Evolutionary conservation across 495 filamentous ascomycete genomes (phyloP).

Genomic region (Podospora appendiculata): DNA sequence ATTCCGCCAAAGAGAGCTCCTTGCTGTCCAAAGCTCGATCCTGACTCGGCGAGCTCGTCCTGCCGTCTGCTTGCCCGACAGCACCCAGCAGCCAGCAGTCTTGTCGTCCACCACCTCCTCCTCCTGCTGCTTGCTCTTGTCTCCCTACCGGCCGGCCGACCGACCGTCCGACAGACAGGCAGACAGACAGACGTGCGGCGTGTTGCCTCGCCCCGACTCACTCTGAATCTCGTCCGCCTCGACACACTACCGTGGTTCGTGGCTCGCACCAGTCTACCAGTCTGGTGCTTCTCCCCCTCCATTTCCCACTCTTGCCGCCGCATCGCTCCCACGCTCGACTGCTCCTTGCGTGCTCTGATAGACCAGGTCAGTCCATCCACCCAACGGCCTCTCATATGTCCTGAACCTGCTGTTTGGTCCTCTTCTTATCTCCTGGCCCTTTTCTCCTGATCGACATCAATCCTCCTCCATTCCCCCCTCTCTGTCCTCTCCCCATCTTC

Average conservation of each 20-base stretch:
- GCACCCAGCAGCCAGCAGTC: no score
- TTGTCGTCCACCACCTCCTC: neutral
- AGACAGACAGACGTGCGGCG: neutral
- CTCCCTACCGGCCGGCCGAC: neutral
- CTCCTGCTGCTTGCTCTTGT: no score
- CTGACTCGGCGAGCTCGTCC: no score
- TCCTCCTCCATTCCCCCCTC: constrained; percentile 4
- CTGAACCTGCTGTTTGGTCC: constrained; percentile 14
- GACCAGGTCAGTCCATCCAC: constrained; percentile 33
- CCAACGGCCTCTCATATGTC: constrained; percentile 15
- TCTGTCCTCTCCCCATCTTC: constrained; percentile 2
- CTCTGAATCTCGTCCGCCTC: constrained; percentile 1
- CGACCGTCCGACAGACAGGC: neutral
- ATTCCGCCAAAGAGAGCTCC: constrained; percentile 23
- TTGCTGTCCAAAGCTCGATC: neutral
- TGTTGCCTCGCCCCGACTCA: neutral
- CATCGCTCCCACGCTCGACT: neutral
- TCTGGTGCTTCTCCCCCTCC: constrained; percentile 3
- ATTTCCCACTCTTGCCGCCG: constrained; percentile 8
- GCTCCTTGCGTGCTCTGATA: constrained; percentile 18
- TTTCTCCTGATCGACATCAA: neutral
- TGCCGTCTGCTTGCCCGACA: no score
- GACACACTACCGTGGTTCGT: neutral
- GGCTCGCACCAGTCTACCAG: neutral
- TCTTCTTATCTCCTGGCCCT: constrained; percentile 19